Conservation (phyloP, 768 basidiomycete species). For the Rubroboletus pulcherrimus region DNA sequence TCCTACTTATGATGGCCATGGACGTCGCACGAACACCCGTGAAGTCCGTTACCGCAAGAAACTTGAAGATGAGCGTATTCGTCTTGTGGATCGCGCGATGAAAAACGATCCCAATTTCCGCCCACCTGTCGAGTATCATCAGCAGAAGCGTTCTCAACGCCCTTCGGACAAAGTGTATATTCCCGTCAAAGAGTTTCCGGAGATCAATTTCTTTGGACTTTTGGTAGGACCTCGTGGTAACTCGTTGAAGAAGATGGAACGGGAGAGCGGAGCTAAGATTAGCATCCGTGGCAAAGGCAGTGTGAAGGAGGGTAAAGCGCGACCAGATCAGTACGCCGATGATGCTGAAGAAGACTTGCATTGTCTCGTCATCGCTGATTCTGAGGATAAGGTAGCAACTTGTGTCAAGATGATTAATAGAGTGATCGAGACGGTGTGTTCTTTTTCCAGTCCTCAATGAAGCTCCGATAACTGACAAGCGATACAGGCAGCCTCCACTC, state of each 20-base stretch:
- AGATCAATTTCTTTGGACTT: constrained; percentile 99
- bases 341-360: constrained; percentile 99
- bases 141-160: constrained; percentile 88
- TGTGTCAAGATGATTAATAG: constrained; percentile 96
- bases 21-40: constrained; percentile 96
- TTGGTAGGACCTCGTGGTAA: constrained; percentile 98
- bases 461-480: not conserved
- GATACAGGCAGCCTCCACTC: constrained; percentile 90
- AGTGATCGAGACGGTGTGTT: constrained; percentile 93
- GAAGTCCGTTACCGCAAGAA: constrained; percentile 98
- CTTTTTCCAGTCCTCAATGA: not conserved
- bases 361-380: constrained; percentile 91
- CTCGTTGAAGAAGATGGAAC: constrained; percentile 99
- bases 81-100: constrained; percentile 92
- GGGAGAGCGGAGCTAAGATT: constrained; percentile 97
- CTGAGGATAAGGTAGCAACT: constrained; percentile 83
- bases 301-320: constrained; percentile 97
- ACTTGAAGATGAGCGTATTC: constrained; percentile 86
- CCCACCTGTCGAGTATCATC: constrained; percentile 94
- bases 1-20: constrained; percentile 95
- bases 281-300: constrained; percentile 97
- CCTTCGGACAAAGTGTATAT: constrained; percentile 99
- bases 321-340: constrained; percentile 90
- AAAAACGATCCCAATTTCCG: constrained; percentile 98
- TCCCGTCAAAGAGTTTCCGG: constrained; percentile 98